phyloP scores from a whole-genome alignment of 2,329 filamentous ascomycete species.

The Onygenales sp. region DNA sequence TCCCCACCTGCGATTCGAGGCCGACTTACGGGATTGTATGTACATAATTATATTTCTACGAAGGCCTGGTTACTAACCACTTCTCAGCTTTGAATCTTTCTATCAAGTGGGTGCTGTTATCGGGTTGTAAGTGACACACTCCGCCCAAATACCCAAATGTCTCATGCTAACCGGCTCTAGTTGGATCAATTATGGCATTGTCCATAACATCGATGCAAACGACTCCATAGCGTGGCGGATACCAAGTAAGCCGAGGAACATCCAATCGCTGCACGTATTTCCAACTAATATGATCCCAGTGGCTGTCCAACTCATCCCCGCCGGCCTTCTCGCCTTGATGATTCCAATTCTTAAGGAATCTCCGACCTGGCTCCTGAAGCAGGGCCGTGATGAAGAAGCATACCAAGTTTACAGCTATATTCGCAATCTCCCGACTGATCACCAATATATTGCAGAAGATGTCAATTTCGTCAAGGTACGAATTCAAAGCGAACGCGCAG shows the following conservation, averaged over 20 bases:
- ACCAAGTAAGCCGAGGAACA: background rate
- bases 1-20: background rate
- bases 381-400: conserved; percentile 7
- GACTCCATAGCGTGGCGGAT: background rate
- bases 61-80: background rate
- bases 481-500: background rate
- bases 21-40: background rate
- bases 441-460: conserved; percentile 10
- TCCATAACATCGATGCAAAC: background rate
- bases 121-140: background rate
- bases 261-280: background rate
- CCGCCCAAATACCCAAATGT: background rate
- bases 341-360: conserved; percentile 23
- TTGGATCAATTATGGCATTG: background rate
- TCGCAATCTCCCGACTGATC: conserved; percentile 6
- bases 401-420: conserved; percentile 2
- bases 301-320: conserved; percentile 24
- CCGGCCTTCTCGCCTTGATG: conserved; percentile 19
- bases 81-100: background rate
- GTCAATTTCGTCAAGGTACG: background rate
- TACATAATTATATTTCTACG: background rate
- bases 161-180: background rate
- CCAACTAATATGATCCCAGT: conserved; percentile 14
- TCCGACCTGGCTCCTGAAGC: conserved; percentile 20
- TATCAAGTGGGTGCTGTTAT: background rate